Conservation (phyloP, 1,139 yeast genomes). For the Hyphopichia wangnamkhiaoensis region DNA sequence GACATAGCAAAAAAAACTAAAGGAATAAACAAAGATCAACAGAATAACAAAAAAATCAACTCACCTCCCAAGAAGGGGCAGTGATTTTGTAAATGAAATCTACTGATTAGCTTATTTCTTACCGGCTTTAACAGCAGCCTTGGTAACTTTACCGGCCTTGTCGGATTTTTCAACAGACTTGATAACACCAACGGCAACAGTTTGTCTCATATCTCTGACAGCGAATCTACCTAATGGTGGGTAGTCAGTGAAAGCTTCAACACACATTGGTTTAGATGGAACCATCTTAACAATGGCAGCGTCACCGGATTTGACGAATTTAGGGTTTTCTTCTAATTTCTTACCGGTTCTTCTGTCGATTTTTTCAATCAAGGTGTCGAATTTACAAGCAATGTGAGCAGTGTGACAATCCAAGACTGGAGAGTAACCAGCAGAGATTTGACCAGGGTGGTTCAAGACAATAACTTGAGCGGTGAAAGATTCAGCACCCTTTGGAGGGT, state of each 20-base stretch:
- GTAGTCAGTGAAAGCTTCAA: constrained; percentile 95
- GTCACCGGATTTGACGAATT: constrained; percentile 90
- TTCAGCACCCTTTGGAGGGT: constrained; percentile 82
- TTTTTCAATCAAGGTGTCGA: constrained; percentile 81
- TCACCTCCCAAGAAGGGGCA: too few species aligned
- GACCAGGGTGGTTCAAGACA: constrained; percentile 93
- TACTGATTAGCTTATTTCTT: constrained; percentile 70
- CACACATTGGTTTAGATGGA: constrained; percentile 97
- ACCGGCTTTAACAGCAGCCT: constrained; percentile 98
- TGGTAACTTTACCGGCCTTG: constrained; percentile 98
- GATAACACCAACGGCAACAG: constrained; percentile 99
- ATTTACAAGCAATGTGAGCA: constrained; percentile 92
- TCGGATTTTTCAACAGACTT: constrained; percentile 95
- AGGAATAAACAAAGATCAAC: too few species aligned
- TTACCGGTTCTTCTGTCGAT: constrained; percentile 95
- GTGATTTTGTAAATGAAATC: too few species aligned
- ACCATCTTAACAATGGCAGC: constrained; percentile 90
- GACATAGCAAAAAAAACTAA: too few species aligned
- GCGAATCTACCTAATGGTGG: constrained; percentile 99
- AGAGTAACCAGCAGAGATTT: constrained; percentile 89
- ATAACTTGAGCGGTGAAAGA: constrained; percentile 89
- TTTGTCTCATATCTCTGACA: constrained; percentile 99
- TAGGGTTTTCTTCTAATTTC: constrained; percentile 79
- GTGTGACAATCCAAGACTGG: constrained; percentile 95
- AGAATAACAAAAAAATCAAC: too few species aligned